Percentiles rank a stretch among this genome's conserved stretches.
Conservation (phyloP, 2,329 filamentous ascomycete genomes). For the Sordariomycetes sp. region DNA sequence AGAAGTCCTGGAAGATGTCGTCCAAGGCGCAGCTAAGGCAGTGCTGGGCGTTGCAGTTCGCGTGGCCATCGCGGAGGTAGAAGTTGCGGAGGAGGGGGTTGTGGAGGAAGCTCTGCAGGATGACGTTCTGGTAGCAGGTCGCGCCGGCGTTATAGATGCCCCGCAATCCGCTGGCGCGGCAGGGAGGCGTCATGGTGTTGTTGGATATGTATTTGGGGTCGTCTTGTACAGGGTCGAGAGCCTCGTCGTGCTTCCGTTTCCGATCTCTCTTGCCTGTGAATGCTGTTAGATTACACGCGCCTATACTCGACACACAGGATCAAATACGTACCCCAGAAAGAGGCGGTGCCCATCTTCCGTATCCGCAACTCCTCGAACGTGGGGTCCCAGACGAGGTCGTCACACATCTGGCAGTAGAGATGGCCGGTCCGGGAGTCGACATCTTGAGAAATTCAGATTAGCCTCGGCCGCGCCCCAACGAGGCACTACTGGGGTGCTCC, state of each 20-base stretch:
- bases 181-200: conserved; percentile 72
- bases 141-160: conserved; percentile 97
- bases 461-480: conserved; percentile 12
- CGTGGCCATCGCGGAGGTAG: conserved; percentile 85
- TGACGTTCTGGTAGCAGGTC: conserved; percentile 96
- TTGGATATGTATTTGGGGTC: conserved; percentile 66
- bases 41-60: conserved; percentile 55
- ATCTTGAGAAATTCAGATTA: conserved; percentile 31
- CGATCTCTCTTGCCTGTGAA: conserved; percentile 32
- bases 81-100: conserved; percentile 87
- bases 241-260: conserved; percentile 67
- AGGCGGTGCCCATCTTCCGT: conserved; percentile 56
- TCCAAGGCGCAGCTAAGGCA: conserved; percentile 63
- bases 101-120: conserved; percentile 86
- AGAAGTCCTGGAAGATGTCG: conserved; percentile 64
- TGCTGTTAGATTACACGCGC: background rate
- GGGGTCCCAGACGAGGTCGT: conserved; percentile 75
- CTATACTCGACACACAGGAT: background rate
- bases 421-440: conserved; percentile 68
- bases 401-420: conserved; percentile 71
- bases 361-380: conserved; percentile 66
- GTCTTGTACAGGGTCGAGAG: conserved; percentile 56
- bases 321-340: conserved; percentile 46
- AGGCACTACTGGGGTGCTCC: background rate
- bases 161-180: conserved; percentile 76